These are phyloP conservation scores for Leccinum arenicola DNA, from an alignment of 768 basidiomycete genomes.

Conservation along the genomic window DNA sequence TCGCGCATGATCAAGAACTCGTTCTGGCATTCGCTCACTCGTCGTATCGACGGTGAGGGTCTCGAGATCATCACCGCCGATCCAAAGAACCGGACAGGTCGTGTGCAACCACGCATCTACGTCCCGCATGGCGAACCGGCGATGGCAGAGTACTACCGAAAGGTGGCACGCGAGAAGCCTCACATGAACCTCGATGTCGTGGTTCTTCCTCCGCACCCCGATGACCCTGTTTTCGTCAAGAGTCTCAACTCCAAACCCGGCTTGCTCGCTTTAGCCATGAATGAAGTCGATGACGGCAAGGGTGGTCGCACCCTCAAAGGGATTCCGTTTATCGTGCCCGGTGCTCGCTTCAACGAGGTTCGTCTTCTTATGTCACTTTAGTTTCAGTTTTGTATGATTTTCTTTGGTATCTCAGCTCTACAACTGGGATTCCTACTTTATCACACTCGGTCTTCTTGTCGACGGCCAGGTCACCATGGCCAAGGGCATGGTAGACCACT, in stretches of 20 bases:
- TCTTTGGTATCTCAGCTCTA: conserved; percentile 55
- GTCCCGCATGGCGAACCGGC: conserved; percentile 90
- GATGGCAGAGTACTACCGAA: conserved; percentile 94
- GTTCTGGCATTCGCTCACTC: conserved; percentile 97
- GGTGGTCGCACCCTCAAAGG: conserved; percentile 85
- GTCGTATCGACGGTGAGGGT: conserved; percentile 95
- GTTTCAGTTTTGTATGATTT: conserved; percentile 1
- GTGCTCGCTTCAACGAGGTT: conserved; percentile 92
- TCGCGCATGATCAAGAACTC: conserved; percentile 97
- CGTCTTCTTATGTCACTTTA: conserved; percentile 20
- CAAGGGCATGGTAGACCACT: conserved; percentile 98
- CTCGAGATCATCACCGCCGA: conserved; percentile 97
- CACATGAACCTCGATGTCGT: conserved; percentile 93
- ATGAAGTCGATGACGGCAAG: conserved; percentile 75
- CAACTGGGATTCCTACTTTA: conserved; percentile 97
- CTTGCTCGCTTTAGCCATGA: conserved; percentile 93
- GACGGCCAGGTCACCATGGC: conserved; percentile 95
- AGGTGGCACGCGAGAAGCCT: conserved; percentile 87
- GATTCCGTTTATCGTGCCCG: conserved; percentile 96
- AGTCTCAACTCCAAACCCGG: conserved; percentile 94
- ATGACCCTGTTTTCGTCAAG: conserved; percentile 87
- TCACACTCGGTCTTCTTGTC: conserved; percentile 88
- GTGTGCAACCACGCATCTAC: conserved; percentile 89
- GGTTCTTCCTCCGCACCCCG: conserved; percentile 81
- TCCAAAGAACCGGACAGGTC: conserved; percentile 93